Percentiles rank a stretch among this genome's conserved stretches.
Conservation (phyloP, 306 rosid species). For the Castanea crenata region DNA sequence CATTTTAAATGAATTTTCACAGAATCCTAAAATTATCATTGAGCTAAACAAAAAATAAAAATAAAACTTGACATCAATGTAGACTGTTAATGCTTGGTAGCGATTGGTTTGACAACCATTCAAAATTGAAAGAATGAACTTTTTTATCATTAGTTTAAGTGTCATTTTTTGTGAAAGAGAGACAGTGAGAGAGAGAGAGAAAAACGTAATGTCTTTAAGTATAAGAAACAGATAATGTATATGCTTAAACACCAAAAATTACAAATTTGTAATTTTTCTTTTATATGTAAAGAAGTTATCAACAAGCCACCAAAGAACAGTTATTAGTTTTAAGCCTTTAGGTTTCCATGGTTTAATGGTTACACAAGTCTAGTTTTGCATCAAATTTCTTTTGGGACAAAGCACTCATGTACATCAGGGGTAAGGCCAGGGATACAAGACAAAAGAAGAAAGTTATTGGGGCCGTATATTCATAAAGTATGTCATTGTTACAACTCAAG, state of each 20-base stretch:
- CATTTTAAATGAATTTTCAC: slow-evolving; percentile 2
- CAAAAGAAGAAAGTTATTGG: not conserved
- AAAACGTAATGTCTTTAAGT: not conserved
- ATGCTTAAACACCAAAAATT: not conserved
- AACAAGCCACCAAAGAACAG: not conserved
- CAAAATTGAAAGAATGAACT: not conserved
- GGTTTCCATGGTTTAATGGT: not conserved
- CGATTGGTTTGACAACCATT: not conserved
- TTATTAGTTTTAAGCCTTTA: not conserved
- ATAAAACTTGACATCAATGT: not conserved
- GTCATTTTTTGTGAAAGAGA: not conserved
- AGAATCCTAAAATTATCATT: slow-evolving; percentile 1
- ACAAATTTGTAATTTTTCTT: not conserved
- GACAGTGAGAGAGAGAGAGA: not conserved
- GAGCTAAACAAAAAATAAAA: not conserved
- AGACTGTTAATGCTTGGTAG: not conserved
- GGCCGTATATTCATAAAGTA: not conserved
- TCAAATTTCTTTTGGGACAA: not conserved
- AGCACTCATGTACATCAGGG: not conserved
- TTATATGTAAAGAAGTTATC: not conserved
- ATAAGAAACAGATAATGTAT: not conserved
- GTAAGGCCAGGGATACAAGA: not conserved
- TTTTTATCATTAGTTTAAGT: not conserved
- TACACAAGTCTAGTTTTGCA: not conserved
- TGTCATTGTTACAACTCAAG: slow-evolving; percentile 57